Evolutionary conservation across 305 asterid species (phyloP).

Genomic region (Euphrasia arctica): DNA sequence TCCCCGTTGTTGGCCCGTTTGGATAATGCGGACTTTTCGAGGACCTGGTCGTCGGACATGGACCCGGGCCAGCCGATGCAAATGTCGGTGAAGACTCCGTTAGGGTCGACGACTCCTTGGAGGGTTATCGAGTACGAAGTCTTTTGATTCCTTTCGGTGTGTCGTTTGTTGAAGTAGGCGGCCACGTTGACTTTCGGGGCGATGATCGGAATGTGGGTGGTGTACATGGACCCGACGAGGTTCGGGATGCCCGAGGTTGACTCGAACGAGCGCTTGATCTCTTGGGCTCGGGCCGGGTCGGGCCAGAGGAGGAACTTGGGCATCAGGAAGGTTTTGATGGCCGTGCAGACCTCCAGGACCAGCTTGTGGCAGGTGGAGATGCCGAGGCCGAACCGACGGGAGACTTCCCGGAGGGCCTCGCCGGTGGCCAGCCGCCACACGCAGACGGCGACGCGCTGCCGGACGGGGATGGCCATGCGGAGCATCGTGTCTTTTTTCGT

Average conservation of each 20-base stretch:
- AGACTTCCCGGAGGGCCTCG: conserved; percentile 72
- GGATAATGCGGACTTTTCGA: conserved; percentile 60
- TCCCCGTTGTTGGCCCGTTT: conserved; percentile 53
- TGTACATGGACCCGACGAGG: conserved; percentile 59
- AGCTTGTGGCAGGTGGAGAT: conserved; percentile 86
- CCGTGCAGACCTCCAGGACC: conserved; percentile 73
- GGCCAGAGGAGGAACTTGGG: conserved; percentile 73
- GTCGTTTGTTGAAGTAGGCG: conserved; percentile 63
- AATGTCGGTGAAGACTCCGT: conserved; percentile 58
- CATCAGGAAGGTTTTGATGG: conserved; percentile 56
- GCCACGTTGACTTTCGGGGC: conserved; percentile 64
- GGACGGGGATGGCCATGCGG: conserved; percentile 70
- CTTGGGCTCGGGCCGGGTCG: conserved; percentile 32
- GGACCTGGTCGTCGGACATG: conserved; percentile 67
- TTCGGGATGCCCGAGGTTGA: conserved; percentile 45
- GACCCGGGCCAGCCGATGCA: conserved; percentile 89
- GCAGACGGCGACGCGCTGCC: conserved; percentile 78
- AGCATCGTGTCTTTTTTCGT: conserved; percentile 73
- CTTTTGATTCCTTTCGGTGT: conserved; percentile 71
- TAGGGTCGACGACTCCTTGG: conserved; percentile 68
- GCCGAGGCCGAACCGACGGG: conserved; percentile 69
- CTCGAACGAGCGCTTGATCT: conserved; percentile 40
- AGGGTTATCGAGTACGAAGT: conserved; percentile 66
- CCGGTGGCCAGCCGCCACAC: conserved; percentile 80
- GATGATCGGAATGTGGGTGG: conserved; percentile 67